Percentiles rank a stretch among this genome's conserved stretches.
Evolutionary conservation across 441 rosid species (phyloP).

Genomic region (Euphorbia schlechtendalii): DNA sequence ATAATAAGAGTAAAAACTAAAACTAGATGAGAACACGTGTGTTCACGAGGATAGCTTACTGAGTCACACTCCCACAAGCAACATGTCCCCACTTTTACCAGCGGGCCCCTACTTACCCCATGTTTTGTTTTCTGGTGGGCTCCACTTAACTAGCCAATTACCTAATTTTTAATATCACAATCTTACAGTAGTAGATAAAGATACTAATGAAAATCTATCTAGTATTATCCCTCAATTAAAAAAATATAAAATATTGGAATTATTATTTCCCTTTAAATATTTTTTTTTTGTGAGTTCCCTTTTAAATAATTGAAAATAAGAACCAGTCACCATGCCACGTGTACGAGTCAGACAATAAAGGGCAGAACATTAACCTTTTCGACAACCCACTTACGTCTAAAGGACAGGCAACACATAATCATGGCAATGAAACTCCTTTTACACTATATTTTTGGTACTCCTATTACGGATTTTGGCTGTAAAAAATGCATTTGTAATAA

Average conservation of each 20-base stretch:
- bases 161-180: neutral
- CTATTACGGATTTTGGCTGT: no score
- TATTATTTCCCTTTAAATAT: no score
- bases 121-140: neutral
- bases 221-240: neutral
- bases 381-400: slow-evolving; percentile 16
- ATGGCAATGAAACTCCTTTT: neutral
- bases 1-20: neutral
- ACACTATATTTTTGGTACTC: no score
- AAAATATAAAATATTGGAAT: no score
- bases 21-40: slow-evolving; percentile 4
- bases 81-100: neutral
- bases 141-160: neutral
- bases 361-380: slow-evolving; percentile 14
- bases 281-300: neutral
- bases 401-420: no score
- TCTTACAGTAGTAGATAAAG: neutral
- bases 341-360: slow-evolving; percentile 15
- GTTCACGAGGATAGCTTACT: slow-evolving; percentile 6
- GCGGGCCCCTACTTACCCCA: neutral
- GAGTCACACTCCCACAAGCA: neutral
- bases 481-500: no score
- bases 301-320: neutral
- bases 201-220: neutral
- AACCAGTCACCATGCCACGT: slow-evolving; percentile 16